Percentiles rank a stretch among this genome's conserved stretches.
phyloP scores from a whole-genome alignment of 2,329 filamentous ascomycete species.

The Coniella vitis region DNA sequence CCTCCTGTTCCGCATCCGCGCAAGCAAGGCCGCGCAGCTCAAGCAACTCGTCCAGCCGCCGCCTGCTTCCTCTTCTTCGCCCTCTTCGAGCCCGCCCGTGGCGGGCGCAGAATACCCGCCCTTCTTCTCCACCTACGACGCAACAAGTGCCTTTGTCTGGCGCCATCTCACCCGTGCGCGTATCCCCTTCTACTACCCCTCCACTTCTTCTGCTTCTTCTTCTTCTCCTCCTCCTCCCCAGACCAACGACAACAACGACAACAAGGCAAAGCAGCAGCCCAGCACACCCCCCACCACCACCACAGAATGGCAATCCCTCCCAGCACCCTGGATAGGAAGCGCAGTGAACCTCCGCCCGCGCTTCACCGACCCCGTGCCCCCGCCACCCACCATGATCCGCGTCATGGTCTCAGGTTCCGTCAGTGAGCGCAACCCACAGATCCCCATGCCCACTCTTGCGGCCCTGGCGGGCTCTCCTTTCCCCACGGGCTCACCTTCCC shows the following conservation, averaged over 20 bases:
- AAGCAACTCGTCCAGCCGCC: conserved; percentile 18
- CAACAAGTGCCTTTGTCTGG: conserved; percentile 34
- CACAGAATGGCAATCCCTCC: conserved; percentile 9
- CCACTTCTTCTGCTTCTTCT: conserved; percentile 21
- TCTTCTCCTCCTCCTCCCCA: too few relatives aligned
- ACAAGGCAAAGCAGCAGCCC: too few relatives aligned
- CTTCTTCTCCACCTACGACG: conserved; percentile 38
- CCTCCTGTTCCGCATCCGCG: conserved; percentile 36
- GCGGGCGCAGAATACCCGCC: neutral
- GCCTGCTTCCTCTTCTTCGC: neutral
- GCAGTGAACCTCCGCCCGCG: conserved; percentile 29
- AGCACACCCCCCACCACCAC: too few relatives aligned
- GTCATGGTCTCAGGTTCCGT: conserved; percentile 18
- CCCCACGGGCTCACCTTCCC: neutral
- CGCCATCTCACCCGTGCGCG: conserved; percentile 23
- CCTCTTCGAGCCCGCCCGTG: neutral
- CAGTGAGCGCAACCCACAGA: neutral
- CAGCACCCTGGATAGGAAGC: conserved; percentile 26
- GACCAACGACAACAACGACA: too few relatives aligned
- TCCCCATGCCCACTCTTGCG: neutral
- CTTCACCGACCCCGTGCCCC: conserved; percentile 24
- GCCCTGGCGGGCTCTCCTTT: neutral
- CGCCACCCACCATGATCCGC: conserved; percentile 28
- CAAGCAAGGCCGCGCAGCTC: conserved; percentile 33
- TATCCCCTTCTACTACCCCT: neutral